Conservation (phyloP, 2,329 filamentous ascomycete species). For the Albifimbria verrucaria region DNA sequence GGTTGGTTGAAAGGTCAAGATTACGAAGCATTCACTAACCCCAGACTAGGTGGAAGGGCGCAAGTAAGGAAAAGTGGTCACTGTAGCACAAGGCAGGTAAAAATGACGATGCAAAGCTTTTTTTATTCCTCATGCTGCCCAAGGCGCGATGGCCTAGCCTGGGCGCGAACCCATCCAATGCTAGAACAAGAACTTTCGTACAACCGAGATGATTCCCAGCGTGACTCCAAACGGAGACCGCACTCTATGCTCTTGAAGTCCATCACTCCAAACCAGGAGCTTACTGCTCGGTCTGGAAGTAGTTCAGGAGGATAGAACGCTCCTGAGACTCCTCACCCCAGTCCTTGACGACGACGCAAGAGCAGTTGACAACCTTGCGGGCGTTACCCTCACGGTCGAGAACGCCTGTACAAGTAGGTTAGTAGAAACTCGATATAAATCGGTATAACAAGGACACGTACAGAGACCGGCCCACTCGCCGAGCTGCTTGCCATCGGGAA, state of each 20-base stretch:
- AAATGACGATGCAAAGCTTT: conserved; percentile 30
- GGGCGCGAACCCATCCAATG: conserved; percentile 39
- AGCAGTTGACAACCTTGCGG: conserved; percentile 99
- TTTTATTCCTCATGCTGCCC: conserved; percentile 35
- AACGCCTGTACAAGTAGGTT: conserved; percentile 62
- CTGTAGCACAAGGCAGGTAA: conserved; percentile 7
- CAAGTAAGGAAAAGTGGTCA: conserved; percentile 22
- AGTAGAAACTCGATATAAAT: conserved; percentile 18
- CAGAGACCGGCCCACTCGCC: conserved; percentile 99
- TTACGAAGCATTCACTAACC: neutral
- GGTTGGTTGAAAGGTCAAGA: conserved; percentile 42
- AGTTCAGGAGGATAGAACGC: conserved; percentile 98
- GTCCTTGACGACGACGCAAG: conserved; percentile 98
- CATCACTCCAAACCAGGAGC: conserved; percentile 20
- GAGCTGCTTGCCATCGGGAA: conserved; percentile 98
- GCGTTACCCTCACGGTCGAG: conserved; percentile 99
- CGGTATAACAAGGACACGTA: conserved; percentile 54
- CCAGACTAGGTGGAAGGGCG: conserved; percentile 35
- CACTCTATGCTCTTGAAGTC: conserved; percentile 34
- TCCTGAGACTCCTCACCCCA: conserved; percentile 99
- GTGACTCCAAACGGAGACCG: conserved; percentile 24
- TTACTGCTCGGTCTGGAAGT: conserved; percentile 93
- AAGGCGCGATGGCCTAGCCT: conserved; percentile 27
- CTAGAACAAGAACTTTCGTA: conserved; percentile 46
- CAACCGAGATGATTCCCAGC: conserved; percentile 35